phyloP scores from a whole-genome alignment of 257 asterid species.

The Rauvolfia tetraphylla region DNA sequence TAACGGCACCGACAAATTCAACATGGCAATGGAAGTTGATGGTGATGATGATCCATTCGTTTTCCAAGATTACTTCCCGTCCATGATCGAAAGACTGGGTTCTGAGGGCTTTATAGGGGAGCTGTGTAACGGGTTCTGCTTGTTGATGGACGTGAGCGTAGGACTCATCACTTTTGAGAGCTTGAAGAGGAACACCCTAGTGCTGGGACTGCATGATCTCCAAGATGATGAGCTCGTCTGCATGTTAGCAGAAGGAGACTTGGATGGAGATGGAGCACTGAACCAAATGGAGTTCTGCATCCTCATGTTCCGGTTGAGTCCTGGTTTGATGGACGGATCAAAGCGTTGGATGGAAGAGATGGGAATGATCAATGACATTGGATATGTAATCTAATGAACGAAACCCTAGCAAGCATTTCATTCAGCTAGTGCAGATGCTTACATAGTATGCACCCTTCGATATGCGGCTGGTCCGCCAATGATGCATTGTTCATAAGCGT shows the following conservation, averaged over 20 bases:
- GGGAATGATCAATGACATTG: not conserved
- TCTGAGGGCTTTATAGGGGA: conserved; percentile 35
- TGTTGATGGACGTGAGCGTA: conserved; percentile 34
- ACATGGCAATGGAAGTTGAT: not conserved
- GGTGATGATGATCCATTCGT: not conserved
- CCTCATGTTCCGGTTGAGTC: conserved; percentile 42
- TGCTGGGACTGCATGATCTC: conserved; percentile 33
- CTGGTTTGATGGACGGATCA: conserved; percentile 25
- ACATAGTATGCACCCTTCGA: too few species aligned
- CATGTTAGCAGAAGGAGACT: conserved; percentile 40
- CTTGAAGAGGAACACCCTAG: conserved; percentile 31
- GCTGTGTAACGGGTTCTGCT: conserved; percentile 32
- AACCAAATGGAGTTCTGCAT: conserved; percentile 43
- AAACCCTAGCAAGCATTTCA: too few species aligned
- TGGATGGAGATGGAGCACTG: conserved; percentile 44
- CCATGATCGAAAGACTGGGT: conserved; percentile 33
- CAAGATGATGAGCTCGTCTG: conserved; percentile 31
- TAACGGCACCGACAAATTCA: too few species aligned
- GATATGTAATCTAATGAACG: not conserved
- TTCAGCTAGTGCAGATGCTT: too few species aligned
- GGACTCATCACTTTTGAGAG: conserved; percentile 39
- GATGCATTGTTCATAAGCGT: too few species aligned
- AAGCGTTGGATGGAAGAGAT: conserved; percentile 16
- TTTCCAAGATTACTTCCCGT: conserved; percentile 36
- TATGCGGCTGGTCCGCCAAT: too few species aligned